A percentile compares a stretch with the other conserved stretches of the same genome.
phyloP scores from a whole-genome alignment of 805 yeast genomes.

The Candida boleticola region DNA sequence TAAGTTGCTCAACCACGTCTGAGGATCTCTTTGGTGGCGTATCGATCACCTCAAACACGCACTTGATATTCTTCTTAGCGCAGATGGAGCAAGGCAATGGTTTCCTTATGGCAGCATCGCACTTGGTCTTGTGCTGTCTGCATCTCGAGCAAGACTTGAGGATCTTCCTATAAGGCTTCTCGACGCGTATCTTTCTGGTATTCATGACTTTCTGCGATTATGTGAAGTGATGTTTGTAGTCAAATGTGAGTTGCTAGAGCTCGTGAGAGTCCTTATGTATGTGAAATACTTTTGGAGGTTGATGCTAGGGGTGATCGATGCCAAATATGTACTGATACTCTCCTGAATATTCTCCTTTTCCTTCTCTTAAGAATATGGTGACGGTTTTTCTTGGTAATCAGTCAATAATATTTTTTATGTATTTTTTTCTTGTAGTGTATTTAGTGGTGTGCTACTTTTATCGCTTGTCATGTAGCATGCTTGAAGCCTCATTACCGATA shows the following conservation, averaged over 20 bases:
- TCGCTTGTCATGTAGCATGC: too few relatives aligned
- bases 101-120: constrained; percentile 51
- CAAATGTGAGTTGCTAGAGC: background rate
- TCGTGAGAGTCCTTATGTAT: too few relatives aligned
- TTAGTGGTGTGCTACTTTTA: too few relatives aligned
- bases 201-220: background rate
- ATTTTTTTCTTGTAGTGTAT: too few relatives aligned
- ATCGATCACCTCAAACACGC: constrained; percentile 53
- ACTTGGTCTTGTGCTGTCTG: constrained; percentile 63
- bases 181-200: background rate
- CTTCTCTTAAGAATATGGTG: too few relatives aligned
- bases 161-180: constrained; percentile 13
- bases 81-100: constrained; percentile 63
- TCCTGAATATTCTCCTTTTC: too few relatives aligned
- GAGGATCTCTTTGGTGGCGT: constrained; percentile 48
- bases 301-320: too few relatives aligned
- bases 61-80: constrained; percentile 46
- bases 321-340: too few relatives aligned
- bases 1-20: constrained; percentile 25
- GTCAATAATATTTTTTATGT: too few relatives aligned
- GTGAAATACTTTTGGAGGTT: too few relatives aligned
- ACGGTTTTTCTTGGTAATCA: too few relatives aligned
- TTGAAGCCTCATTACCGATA: too few relatives aligned
- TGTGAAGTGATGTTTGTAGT: background rate
- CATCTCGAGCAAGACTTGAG: constrained; percentile 63